Conservation (phyloP, 2,329 filamentous ascomycete species). For the Neofusicoccum umdonicola region DNA sequence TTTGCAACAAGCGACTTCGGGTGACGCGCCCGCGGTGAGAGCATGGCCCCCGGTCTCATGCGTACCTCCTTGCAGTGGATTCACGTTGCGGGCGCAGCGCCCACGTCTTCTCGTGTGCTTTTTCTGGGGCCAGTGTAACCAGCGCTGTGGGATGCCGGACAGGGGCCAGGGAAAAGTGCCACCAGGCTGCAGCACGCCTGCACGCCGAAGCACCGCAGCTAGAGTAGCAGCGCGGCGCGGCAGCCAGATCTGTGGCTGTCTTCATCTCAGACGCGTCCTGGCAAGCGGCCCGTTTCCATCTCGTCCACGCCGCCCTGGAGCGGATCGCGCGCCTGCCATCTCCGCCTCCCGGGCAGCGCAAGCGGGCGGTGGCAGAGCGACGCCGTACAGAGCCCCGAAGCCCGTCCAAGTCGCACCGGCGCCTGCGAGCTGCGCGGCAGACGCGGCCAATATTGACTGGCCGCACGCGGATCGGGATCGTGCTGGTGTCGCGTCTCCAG, state of each 20-base stretch:
- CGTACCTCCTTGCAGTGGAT: conserved; percentile 4
- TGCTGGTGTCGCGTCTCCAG: conserved; percentile 1
- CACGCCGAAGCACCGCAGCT: background rate
- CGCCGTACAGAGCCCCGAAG: background rate
- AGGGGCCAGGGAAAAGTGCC: background rate
- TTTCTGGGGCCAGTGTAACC: conserved; percentile 9
- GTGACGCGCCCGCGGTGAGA: background rate
- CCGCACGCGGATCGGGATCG: background rate
- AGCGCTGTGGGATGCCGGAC: background rate
- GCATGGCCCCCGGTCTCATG: background rate
- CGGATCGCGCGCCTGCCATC: background rate
- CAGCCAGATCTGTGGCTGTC: conserved; percentile 2
- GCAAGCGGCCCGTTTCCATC: background rate
- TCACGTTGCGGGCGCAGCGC: conserved; percentile 1
- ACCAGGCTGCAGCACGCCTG: background rate
- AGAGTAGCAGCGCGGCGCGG: background rate
- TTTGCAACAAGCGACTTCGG: background rate
- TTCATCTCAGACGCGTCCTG: conserved; percentile 2
- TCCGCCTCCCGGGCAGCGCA: background rate
- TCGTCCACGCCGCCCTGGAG: background rate
- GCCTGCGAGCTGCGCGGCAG: background rate
- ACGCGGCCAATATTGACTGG: background rate
- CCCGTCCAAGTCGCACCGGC: background rate
- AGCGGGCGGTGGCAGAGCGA: too few species aligned
- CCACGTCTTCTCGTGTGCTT: background rate